These are phyloP conservation scores for Scedosporium aurantiacum DNA, from an alignment of 2,329 filamentous ascomycete species.

Conservation along the genomic window DNA sequence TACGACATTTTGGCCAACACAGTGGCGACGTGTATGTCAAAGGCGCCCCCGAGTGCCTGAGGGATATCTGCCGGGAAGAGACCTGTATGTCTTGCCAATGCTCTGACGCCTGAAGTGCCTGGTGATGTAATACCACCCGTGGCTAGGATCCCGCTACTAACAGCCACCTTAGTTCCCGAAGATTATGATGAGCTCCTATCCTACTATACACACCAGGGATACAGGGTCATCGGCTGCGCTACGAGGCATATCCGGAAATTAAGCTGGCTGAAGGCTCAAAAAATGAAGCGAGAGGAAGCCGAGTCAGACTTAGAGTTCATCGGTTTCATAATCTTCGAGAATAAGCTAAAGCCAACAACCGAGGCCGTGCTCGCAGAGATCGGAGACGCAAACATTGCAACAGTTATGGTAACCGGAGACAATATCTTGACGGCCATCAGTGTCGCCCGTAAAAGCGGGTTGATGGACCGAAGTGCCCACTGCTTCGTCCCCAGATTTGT, in stretches of 20 bases:
- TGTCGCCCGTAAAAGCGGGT: conserved; percentile 78
- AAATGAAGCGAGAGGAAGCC: conserved; percentile 78
- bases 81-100: conserved; percentile 48
- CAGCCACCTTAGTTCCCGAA: conserved; percentile 47
- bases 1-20: conserved; percentile 74
- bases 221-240: conserved; percentile 90
- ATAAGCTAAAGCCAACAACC: conserved; percentile 88
- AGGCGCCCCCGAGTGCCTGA: conserved; percentile 92
- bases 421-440: conserved; percentile 96
- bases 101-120: not conserved
- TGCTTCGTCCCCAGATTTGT: conserved; percentile 89
- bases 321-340: conserved; percentile 97
- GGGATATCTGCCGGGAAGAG: conserved; percentile 75
- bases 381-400: conserved; percentile 69
- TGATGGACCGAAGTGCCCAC: conserved; percentile 70
- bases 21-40: conserved; percentile 89
- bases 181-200: conserved; percentile 85
- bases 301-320: conserved; percentile 78
- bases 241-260: conserved; percentile 79
- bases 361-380: conserved; percentile 73
- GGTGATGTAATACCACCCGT: not conserved
- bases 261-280: conserved; percentile 89
- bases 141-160: not conserved
- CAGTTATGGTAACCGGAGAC: conserved; percentile 95
- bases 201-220: conserved; percentile 91